Base-by-base conservation (phyloP, 305 asterid species). In the Solanum hybrid region DNA sequence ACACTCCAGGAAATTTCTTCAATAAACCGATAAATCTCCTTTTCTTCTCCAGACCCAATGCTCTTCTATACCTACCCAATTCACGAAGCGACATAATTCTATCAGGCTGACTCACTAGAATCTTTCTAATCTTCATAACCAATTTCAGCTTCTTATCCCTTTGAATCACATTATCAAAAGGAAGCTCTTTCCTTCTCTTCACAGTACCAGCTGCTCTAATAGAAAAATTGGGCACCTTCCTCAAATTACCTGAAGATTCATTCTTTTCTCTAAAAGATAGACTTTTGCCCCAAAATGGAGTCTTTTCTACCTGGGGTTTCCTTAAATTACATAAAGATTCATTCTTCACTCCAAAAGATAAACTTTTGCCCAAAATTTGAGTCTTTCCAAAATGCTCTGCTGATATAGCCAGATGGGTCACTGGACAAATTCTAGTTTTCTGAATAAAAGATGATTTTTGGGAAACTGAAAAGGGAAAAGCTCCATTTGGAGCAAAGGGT, bases 111-210 rank as follows among this genome's bases (percentile, higher is more conserved):
- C 95, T 94, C 95, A 95, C 94, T 88, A 97, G 89, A 93, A 97
- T 94, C 94, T 94, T 96, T 92, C 99, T 94, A 89, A 97, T 96
- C 88, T 95, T 97, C 91, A 97, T 89, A 57, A 95, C 99, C 93
- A 97, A 86, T 81, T 93, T 97, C 32, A 97, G 95, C 96, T 96
- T 97, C 96, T 97, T 97, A 31, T 97, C 99, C 96, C 94, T 96
- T 92, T 96, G 98, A 91, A 97, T 97, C 79, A 97, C 99, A 91
- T 94, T 96, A 91, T 97, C 99, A 91, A 97, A 94, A 7, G 98
- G 96, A 75, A 91, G 93, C 93, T 97, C 99, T 91, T 97, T 96
- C 95, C 99, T 95, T 95, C 99, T 94, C 95, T 97, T 97, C 89
- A 95, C 98, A 38, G 91, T 91, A 51, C 88, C 88, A 90, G 94